Conservation (phyloP, 495 filamentous ascomycete species). For the Hyaloscypha finlandica region DNA sequence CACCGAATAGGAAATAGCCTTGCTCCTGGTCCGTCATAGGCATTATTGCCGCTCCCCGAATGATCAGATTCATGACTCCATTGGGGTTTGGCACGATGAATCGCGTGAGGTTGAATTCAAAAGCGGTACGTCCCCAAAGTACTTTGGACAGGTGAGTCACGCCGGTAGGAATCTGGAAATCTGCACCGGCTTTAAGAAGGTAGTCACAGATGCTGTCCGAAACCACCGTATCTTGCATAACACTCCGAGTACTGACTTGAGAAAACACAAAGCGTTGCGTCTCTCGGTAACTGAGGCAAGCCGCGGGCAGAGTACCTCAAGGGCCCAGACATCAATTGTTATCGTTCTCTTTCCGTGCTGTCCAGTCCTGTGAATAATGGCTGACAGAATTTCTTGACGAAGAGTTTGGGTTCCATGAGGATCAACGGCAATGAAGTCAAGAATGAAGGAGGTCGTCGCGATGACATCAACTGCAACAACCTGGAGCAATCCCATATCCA, state of each 20-base stretch:
- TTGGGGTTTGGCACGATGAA: conserved; percentile 41
- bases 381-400: conserved; percentile 34
- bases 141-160: conserved; percentile 43
- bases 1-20: conserved; percentile 54
- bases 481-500: conserved; percentile 47
- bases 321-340: conserved; percentile 20
- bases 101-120: conserved; percentile 41
- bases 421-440: conserved; percentile 1
- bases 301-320: conserved; percentile 30
- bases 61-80: not conserved
- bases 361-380: conserved; percentile 13
- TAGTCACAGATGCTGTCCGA: conserved; percentile 33
- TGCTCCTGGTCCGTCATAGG: conserved; percentile 29
- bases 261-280: conserved; percentile 30
- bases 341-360: conserved; percentile 4
- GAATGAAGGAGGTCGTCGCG: conserved; percentile 2
- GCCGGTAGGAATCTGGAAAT: conserved; percentile 49
- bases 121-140: conserved; percentile 48
- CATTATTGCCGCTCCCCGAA: conserved; percentile 14
- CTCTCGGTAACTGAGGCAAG: conserved; percentile 35
- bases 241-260: conserved; percentile 46
- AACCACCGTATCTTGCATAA: conserved; percentile 46
- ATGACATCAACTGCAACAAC: conserved; percentile 40
- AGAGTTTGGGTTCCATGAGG: conserved; percentile 31
- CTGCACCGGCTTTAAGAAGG: conserved; percentile 41